Evolutionary conservation across 1,284 basidiomycete genomes (phyloP).

Genomic region (Amylostereum areolatum): DNA sequence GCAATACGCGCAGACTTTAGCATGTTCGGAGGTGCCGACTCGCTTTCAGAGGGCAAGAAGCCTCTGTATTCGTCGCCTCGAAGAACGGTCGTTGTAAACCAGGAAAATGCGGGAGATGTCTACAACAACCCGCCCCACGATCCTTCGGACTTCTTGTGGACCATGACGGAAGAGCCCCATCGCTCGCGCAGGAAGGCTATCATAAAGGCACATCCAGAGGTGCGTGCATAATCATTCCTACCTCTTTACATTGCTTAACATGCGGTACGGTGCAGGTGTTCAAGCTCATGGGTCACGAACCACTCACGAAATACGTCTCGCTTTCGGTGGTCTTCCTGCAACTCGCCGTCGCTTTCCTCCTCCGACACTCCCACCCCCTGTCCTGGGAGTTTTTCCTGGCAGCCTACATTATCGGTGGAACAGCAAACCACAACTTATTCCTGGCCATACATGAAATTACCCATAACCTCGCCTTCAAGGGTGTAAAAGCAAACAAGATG

Average conservation of each 20-base stretch:
- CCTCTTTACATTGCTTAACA: not conserved
- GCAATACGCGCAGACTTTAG: slow-evolving; percentile 50
- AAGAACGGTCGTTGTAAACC: slow-evolving; percentile 44
- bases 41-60: slow-evolving; percentile 46
- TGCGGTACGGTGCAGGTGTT: slow-evolving; percentile 53
- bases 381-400: slow-evolving; percentile 70
- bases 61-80: slow-evolving; percentile 39
- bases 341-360: slow-evolving; percentile 55
- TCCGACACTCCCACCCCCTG: slow-evolving; percentile 63
- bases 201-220: slow-evolving; percentile 92
- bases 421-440: slow-evolving; percentile 96
- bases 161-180: slow-evolving; percentile 97
- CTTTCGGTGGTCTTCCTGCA: slow-evolving; percentile 77
- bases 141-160: slow-evolving; percentile 84
- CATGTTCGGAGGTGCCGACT: slow-evolving; percentile 75
- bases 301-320: slow-evolving; percentile 86
- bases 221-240: slow-evolving; percentile 26
- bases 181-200: slow-evolving; percentile 83
- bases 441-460: slow-evolving; percentile 98
- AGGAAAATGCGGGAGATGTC: slow-evolving; percentile 32
- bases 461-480: slow-evolving; percentile 91
- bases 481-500: slow-evolving; percentile 79
- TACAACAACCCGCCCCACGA: slow-evolving; percentile 56
- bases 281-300: slow-evolving; percentile 93
- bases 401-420: slow-evolving; percentile 89